phyloP scores from a whole-genome alignment of 73 alveolate genomes.

The Halteria grandinella region DNA sequence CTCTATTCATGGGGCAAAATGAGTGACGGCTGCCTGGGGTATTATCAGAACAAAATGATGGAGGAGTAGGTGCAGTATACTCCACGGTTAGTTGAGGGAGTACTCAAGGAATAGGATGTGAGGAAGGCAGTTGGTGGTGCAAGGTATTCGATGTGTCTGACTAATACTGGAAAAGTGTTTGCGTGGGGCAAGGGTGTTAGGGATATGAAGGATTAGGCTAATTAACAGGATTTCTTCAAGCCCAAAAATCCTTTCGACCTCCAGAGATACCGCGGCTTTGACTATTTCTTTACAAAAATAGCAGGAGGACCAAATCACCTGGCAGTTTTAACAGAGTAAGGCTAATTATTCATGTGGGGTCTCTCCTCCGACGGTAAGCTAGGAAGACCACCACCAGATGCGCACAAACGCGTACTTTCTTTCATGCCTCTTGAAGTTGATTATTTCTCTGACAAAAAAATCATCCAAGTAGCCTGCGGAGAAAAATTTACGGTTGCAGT shows the following conservation, averaged over 20 bases:
- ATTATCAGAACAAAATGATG: constrained; percentile 12
- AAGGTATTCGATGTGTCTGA: constrained; percentile 54
- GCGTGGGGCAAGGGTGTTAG: constrained; percentile 71
- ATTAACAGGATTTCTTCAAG: constrained; percentile 14
- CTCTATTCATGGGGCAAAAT: constrained; percentile 81
- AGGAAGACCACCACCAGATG: constrained; percentile 65
- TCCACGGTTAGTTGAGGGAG: constrained; percentile 54
- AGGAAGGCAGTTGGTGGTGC: constrained; percentile 41
- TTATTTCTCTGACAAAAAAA: constrained; percentile 14
- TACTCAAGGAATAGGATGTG: constrained; percentile 49
- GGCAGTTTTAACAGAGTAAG: constrained; percentile 56
- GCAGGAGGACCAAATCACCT: constrained; percentile 49
- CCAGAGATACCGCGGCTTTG: constrained; percentile 49
- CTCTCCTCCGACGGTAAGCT: constrained; percentile 59
- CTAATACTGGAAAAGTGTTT: constrained; percentile 66
- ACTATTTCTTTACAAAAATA: constrained; percentile 41
- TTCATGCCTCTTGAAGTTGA: constrained; percentile 37
- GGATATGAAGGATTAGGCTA: constrained; percentile 45
- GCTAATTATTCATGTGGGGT: constrained; percentile 76
- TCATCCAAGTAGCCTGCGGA: constrained; percentile 61
- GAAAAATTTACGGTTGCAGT: constrained; percentile 48
- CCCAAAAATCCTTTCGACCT: constrained; percentile 57
- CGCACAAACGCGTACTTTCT: constrained; percentile 2
- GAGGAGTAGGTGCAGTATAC: constrained; percentile 17
- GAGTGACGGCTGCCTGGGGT: constrained; percentile 70